These are phyloP conservation scores for Blastobotrys elegans DNA, from an alignment of 1,139 yeast genomes.

Conservation along the genomic window DNA sequence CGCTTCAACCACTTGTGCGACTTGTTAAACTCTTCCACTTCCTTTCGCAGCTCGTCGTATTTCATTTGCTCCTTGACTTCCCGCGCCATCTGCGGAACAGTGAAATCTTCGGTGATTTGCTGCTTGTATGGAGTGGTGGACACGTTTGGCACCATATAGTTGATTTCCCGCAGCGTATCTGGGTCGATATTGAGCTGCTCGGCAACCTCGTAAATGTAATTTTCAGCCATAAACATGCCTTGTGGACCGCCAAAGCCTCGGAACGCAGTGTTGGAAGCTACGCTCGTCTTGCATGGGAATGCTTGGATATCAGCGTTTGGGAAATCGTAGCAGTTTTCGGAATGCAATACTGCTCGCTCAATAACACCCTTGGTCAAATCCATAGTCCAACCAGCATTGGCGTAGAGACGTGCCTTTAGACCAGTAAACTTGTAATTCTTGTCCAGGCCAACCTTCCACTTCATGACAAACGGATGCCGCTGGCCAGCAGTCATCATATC, in stretches of 20 bases:
- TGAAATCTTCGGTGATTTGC: conserved; percentile 38
- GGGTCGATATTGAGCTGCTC: conserved; percentile 39
- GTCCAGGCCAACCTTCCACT: conserved; percentile 41
- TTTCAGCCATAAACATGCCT: conserved; percentile 42
- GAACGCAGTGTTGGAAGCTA: conserved; percentile 45
- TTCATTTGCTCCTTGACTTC: conserved; percentile 35
- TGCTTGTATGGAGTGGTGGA: conserved; percentile 41
- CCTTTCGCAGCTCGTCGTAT: conserved; percentile 33
- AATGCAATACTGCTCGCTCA: conserved; percentile 42
- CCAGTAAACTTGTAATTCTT: conserved; percentile 39
- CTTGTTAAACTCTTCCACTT: conserved; percentile 38
- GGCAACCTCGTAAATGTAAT: conserved; percentile 37
- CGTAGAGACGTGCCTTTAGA: conserved; percentile 36
- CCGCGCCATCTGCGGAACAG: conserved; percentile 36
- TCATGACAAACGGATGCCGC: conserved; percentile 42
- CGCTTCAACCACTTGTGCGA: conserved; percentile 42
- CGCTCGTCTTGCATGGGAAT: conserved; percentile 40
- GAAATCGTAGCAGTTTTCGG: conserved; percentile 41
- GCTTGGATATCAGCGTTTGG: conserved; percentile 39
- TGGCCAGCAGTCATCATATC: conserved; percentile 44
- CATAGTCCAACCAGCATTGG: conserved; percentile 46
- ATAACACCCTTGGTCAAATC: conserved; percentile 44
- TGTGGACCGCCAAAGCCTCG: conserved; percentile 48
- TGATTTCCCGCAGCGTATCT: conserved; percentile 36
- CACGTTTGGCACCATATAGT: conserved; percentile 34